These are phyloP conservation scores for Ceratocystis destructans DNA, from an alignment of 2,329 filamentous ascomycete species.

Conservation along the genomic window DNA sequence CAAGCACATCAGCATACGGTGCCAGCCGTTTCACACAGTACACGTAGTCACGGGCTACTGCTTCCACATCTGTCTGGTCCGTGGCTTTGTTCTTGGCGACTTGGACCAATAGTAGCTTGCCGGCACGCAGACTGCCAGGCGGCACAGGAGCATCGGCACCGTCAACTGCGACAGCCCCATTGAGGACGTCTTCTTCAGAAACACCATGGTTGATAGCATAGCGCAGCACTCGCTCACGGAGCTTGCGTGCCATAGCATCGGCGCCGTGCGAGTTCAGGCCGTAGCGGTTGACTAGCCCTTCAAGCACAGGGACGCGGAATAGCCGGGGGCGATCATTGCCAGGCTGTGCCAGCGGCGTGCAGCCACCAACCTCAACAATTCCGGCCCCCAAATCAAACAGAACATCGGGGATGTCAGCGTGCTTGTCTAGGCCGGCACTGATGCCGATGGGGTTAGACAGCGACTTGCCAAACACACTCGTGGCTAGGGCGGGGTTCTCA, in stretches of 20 bases:
- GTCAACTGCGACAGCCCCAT: constrained; percentile 36
- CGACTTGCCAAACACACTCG: constrained; percentile 57
- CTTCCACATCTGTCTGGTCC: constrained; percentile 68
- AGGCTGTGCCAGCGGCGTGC: constrained; percentile 71
- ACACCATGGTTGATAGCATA: constrained; percentile 62
- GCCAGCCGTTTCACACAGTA: constrained; percentile 73
- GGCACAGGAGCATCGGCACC: constrained; percentile 53
- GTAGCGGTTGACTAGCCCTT: constrained; percentile 89
- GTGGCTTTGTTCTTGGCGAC: constrained; percentile 96
- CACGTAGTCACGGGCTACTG: constrained; percentile 71
- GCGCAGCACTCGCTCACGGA: constrained; percentile 63
- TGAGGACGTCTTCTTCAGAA: constrained; percentile 57
- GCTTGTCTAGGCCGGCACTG: constrained; percentile 91
- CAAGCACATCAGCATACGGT: constrained; percentile 84
- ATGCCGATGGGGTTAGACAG: constrained; percentile 83
- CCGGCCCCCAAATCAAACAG: constrained; percentile 74
- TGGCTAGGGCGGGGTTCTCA: constrained; percentile 29
- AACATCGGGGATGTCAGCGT: constrained; percentile 73
- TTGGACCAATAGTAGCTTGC: constrained; percentile 75
- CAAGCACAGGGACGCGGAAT: constrained; percentile 69
- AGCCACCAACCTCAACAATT: constrained; percentile 83
- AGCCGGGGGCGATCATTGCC: constrained; percentile 82
- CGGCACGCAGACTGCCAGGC: constrained; percentile 63
- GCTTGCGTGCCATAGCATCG: constrained; percentile 65
- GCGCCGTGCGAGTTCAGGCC: constrained; percentile 87